Base-by-base conservation (phyloP, 805 yeast species). In the Ogataea nakhonphanomensis region DNA sequence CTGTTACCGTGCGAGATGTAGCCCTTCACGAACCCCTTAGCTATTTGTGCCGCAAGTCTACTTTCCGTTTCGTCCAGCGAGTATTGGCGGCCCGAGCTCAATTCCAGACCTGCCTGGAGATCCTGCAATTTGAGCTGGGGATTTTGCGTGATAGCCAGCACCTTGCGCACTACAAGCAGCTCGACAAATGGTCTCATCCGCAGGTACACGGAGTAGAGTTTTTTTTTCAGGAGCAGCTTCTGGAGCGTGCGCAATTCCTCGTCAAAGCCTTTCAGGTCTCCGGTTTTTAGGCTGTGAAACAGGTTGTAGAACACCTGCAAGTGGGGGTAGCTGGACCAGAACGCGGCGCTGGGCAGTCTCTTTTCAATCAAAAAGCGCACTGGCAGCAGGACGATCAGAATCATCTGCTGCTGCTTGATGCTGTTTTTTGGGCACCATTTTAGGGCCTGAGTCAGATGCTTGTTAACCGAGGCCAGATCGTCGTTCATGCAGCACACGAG, bases 1-100 rank as follows among this genome's bases (percentile, higher is more conserved):
- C 76, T 67, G 54, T 84, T 79, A 3, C 80, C 73, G 55, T 87
- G 93, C 5, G 95, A 84, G 11, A 89, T 60, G 59, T 89, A 89
- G 0, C 96, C 96, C 60, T 84, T 87, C 33, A 88, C 65, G 41
- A 59, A 65, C 7, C 82, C 82, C 36, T 65, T 63, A 37, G 70
- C 68, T 13, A 89, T 85, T 53, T 84, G 62, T 39, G 73, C 76
- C 0, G 95, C 89, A 15, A 87, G 48, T 8, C 73, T 61, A 44
- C 91, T 79, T 60, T 89, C 96, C 4, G 79, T 65, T 41, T 76
- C 79, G 53, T 79, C 86, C 11, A 66, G 50, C 11, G 61, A 37
- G 38, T 54, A 53, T 6, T 45, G 46, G 11, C 53, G 40, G 6
- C 46, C 49, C 7, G 51, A 30, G 34, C 55, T 54, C 31, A 44